phyloP scores from a whole-genome alignment of 2,329 filamentous ascomycete species.

The Phaeosphaeriaceae sp. region DNA sequence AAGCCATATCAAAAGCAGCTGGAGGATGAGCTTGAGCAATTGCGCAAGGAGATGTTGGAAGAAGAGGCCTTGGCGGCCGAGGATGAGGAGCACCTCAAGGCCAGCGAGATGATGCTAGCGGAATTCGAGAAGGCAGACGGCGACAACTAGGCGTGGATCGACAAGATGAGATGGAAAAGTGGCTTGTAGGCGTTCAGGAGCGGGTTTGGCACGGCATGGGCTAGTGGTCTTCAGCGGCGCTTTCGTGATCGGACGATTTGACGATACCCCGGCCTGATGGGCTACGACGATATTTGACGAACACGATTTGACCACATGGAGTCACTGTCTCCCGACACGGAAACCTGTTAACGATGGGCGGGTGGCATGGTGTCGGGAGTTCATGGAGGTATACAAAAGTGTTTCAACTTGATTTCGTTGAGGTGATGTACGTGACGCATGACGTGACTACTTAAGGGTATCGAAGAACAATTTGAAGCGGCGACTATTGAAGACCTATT shows the following conservation, averaged over 20 bases:
- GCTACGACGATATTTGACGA: background rate
- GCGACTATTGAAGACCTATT: conserved; percentile 1
- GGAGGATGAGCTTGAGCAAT: conserved; percentile 27
- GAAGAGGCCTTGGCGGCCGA: conserved; percentile 22
- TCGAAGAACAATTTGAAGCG: conserved; percentile 1
- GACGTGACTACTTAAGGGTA: conserved; percentile 1
- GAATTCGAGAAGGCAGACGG: conserved; percentile 22
- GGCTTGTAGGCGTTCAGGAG: background rate
- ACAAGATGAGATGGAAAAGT: background rate
- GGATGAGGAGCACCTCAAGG: conserved; percentile 21
- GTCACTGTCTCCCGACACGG: background rate
- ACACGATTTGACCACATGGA: background rate
- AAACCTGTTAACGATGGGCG: background rate
- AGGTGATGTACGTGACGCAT: background rate
- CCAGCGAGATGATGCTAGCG: conserved; percentile 22
- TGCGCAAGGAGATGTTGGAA: conserved; percentile 26
- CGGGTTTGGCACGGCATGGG: background rate
- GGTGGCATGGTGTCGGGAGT: background rate
- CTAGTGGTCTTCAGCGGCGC: conserved; percentile 8
- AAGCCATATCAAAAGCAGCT: conserved; percentile 24
- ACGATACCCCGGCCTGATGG: background rate
- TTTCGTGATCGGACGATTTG: background rate
- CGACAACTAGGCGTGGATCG: background rate
- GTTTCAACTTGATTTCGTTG: background rate
- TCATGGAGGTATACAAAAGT: background rate